phyloP scores from a whole-genome alignment of 371 early-diverging fungal species.

The Apophysomyces variabilis region DNA sequence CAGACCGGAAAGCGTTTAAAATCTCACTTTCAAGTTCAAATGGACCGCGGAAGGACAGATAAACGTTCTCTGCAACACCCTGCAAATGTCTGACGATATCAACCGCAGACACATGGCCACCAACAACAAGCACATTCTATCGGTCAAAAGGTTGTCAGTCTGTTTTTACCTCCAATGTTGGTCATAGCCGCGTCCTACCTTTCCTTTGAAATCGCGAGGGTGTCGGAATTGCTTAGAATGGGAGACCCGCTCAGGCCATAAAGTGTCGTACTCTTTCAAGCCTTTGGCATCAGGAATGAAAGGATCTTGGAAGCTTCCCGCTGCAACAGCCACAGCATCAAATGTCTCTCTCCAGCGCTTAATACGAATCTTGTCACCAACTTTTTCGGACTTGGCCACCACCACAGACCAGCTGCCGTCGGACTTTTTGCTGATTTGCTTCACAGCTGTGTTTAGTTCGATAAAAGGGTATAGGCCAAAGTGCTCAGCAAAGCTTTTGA shows the following conservation, averaged over 20 bases:
- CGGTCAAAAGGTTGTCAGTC: neutral
- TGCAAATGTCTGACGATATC: conserved; percentile 39
- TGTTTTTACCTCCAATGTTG: neutral
- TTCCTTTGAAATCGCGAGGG: conserved; percentile 35
- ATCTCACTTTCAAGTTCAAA: conserved; percentile 20
- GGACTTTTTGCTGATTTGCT: conserved; percentile 25
- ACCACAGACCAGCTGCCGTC: conserved; percentile 13
- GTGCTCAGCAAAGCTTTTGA: conserved; percentile 30
- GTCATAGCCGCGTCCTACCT: conserved; percentile 23
- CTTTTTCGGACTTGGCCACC: conserved; percentile 16
- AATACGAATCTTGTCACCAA: conserved; percentile 18
- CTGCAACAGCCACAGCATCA: conserved; percentile 47
- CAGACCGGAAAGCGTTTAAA: conserved; percentile 26
- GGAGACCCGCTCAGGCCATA: conserved; percentile 28
- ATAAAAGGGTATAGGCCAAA: conserved; percentile 31
- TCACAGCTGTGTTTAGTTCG: conserved; percentile 37
- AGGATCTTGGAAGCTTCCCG: conserved; percentile 39
- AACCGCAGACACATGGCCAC: conserved; percentile 40
- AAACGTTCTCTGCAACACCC: conserved; percentile 31
- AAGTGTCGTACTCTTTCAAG: conserved; percentile 31
- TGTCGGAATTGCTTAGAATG: conserved; percentile 47
- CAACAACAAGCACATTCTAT: conserved; percentile 46
- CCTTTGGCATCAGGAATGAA: conserved; percentile 37
- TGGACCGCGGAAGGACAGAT: conserved; percentile 32
- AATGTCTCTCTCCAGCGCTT: conserved; percentile 34